Evolutionary conservation across 306 rosid genomes (phyloP), one percentile per base, ranked within the genome.

Genomic region (Trichosanthes cucumerina): DNA sequence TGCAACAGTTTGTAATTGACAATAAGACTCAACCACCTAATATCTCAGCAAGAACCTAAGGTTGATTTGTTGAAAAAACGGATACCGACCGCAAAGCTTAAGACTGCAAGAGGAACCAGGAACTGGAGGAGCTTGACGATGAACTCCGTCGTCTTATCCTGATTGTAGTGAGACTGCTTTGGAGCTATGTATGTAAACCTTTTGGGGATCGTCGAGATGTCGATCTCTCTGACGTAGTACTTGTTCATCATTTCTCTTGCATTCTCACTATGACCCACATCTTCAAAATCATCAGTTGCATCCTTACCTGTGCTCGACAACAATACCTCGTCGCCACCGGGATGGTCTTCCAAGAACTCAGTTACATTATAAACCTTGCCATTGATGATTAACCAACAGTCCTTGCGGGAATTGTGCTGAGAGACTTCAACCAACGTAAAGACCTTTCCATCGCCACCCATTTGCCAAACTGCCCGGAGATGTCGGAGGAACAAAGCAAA

Each of bases 271-370:
- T 87, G 90, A 76, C 88, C 90, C 69, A 85, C 88, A 18, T 87
- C 90, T 81, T 87, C 90, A 54, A 87, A 87, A 85, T 87, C 90
- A 77, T 87, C 90, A 6, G 90, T 87, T 83, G 88, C 90, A 77
- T 87, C 90, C 83, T 87, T 87, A 66, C 90, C 90, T 4, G 88
- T 87, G 41, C 84, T 84, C 1, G 90, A 83, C 80, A 87, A 56
- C 81, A 87, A 69, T 54, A 87, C 90, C 56, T 87, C 90, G 23
- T 87, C 87, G 7, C 90, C 90, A 66, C 88, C 90, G 7, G 88
- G 87, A 76, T 87, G 90, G 77, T 87, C 90, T 5, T 87, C 87
- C 83, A 87, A 50, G 86, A 87, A 87, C 69, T 81, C 80, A 28
- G 88, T 79, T 82, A 87, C 90, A 56, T 87, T 83, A 74, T 83